Percentiles rank a stretch among this genome's conserved stretches.
Evolutionary conservation across 129 eudicot genomes (phyloP).

Genomic region (Ambrosia artemisiifolia): DNA sequence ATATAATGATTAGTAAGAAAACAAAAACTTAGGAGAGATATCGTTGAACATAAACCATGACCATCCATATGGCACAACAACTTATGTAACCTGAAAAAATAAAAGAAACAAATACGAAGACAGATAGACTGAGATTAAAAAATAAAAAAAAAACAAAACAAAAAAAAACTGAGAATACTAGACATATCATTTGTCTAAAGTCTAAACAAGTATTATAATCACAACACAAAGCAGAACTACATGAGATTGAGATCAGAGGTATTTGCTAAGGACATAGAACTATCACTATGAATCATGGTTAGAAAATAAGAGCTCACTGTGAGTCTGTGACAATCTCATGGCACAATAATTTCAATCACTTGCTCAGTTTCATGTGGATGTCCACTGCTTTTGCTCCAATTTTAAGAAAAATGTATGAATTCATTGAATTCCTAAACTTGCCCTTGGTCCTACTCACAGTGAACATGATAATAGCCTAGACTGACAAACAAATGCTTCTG

Average conservation of each 20-base stretch:
- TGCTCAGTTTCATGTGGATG: neutral
- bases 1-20: neutral
- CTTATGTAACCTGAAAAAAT: neutral
- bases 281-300: neutral
- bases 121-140: neutral
- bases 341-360: slow-evolving; percentile 1
- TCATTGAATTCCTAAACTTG: slow-evolving; percentile 3
- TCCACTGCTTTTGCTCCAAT: neutral
- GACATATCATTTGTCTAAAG: neutral
- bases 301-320: neutral
- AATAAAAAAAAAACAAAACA: too few relatives aligned
- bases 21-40: neutral
- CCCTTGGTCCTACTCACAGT: slow-evolving; percentile 5
- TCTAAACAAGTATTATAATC: neutral
- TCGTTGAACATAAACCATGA: neutral
- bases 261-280: neutral
- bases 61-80: slow-evolving; percentile 1
- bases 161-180: slow-evolving; percentile 4
- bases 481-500: slow-evolving; percentile 7
- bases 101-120: neutral
- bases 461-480: slow-evolving; percentile 1
- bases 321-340: neutral
- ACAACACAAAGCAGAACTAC: neutral
- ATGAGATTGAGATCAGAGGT: slow-evolving; percentile 1
- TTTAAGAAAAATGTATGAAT: slow-evolving; percentile 8